Evolutionary conservation across 2,329 filamentous ascomycete species (phyloP).

Genomic region (Boeremia exigua): DNA sequence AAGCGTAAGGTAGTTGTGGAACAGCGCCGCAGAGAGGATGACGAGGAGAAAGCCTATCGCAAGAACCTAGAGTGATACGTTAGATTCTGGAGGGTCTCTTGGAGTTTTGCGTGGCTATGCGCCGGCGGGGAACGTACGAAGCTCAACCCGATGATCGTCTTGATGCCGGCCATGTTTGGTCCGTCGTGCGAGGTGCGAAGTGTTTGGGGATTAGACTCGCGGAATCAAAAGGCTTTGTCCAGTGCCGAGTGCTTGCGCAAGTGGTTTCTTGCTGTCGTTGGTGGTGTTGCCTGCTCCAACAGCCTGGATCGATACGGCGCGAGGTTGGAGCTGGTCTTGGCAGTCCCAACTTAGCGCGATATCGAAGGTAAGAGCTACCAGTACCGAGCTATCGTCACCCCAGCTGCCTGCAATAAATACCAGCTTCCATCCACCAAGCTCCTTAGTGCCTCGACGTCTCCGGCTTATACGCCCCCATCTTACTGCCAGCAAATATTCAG

Average conservation of each 20-base stretch:
- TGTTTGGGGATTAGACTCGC: not conserved
- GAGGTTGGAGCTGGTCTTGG: constrained; percentile 16
- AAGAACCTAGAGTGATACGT: constrained; percentile 67
- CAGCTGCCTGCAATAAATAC: constrained; percentile 33
- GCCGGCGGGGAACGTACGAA: constrained; percentile 68
- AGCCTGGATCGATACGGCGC: constrained; percentile 1
- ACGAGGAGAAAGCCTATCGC: constrained; percentile 98
- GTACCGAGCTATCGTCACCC: constrained; percentile 35
- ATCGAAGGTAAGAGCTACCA: constrained; percentile 22
- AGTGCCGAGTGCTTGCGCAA: not conserved
- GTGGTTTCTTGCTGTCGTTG: not conserved
- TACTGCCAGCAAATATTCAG: not conserved
- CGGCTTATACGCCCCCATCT: not conserved
- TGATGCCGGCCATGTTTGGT: constrained; percentile 79
- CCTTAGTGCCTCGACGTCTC: not conserved
- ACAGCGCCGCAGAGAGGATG: constrained; percentile 95
- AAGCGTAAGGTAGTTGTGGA: constrained; percentile 91
- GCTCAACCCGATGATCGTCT: constrained; percentile 98
- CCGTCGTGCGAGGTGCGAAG: not conserved
- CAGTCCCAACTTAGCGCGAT: constrained; percentile 24
- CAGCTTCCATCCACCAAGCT: constrained; percentile 20
- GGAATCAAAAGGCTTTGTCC: not conserved
- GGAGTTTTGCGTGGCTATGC: constrained; percentile 18
- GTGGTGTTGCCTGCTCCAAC: constrained; percentile 3
- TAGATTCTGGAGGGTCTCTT: constrained; percentile 2